Conservation (phyloP, 768 basidiomycete genomes). For the Rhodosporidiobolus odoratus region DNA sequence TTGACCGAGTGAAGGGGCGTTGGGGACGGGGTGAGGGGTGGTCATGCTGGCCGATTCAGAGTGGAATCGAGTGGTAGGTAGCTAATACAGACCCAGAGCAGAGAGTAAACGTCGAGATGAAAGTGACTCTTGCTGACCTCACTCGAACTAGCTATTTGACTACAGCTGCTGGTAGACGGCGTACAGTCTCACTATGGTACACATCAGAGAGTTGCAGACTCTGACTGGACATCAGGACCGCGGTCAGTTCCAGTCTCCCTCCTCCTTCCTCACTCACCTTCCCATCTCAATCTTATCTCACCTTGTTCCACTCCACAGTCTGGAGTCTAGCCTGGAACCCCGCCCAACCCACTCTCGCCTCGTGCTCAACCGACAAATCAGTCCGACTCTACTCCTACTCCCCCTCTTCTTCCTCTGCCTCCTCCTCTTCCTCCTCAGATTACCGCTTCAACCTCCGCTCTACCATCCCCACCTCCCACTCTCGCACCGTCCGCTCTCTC, state of each 20-base stretch:
- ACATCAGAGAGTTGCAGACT: constrained; percentile 1
- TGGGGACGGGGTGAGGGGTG: background rate
- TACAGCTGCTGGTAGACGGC: background rate
- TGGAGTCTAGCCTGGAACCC: constrained; percentile 92
- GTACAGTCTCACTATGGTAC: background rate
- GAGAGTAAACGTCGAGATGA: background rate
- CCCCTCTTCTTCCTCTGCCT: constrained; percentile 34
- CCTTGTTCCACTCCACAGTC: constrained; percentile 45
- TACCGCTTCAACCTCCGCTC: constrained; percentile 45
- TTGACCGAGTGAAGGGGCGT: background rate
- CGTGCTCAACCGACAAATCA: constrained; percentile 90
- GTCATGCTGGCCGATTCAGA: background rate
- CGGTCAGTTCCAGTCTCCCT: constrained; percentile 3
- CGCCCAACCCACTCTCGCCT: constrained; percentile 69
- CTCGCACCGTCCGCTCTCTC: constrained; percentile 75
- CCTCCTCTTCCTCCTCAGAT: constrained; percentile 28
- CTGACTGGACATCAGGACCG: constrained; percentile 30
- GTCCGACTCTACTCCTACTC: constrained; percentile 75
- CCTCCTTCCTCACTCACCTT: background rate
- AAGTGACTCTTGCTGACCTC: background rate
- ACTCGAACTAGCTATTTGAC: background rate
- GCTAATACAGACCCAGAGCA: background rate
- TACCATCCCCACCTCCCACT: constrained; percentile 75
- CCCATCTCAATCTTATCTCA: too few relatives aligned
- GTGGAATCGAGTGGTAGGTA: background rate